Conservation (phyloP, 2,329 filamentous ascomycete genomes). For the Laburnicola sp. region DNA sequence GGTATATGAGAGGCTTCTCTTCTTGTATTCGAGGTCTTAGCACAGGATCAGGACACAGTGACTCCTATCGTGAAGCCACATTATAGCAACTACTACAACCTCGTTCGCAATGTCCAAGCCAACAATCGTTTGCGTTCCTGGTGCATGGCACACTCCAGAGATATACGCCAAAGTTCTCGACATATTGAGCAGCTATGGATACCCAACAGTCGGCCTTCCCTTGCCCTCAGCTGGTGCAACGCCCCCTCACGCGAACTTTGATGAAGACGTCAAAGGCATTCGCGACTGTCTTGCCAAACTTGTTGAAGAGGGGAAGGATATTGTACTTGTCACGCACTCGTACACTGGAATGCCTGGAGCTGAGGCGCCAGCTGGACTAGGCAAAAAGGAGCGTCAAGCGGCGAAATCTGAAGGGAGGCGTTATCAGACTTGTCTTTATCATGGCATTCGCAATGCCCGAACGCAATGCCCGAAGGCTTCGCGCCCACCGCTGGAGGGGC, state of each 20-base stretch:
- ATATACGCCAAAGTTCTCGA: slow-evolving; percentile 1
- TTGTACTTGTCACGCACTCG: slow-evolving; percentile 42
- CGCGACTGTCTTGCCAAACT: slow-evolving; percentile 17
- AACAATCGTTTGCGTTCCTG: slow-evolving; percentile 15
- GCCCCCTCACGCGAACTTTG: slow-evolving; percentile 19
- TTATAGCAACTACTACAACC: too few relatives aligned
- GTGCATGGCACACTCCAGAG: slow-evolving; percentile 12
- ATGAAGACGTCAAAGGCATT: slow-evolving; percentile 30
- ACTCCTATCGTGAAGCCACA: too few relatives aligned
- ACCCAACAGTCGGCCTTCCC: slow-evolving; percentile 28
- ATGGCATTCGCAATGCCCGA: slow-evolving; percentile 12
- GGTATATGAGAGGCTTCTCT: too few relatives aligned
- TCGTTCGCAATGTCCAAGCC: slow-evolving; percentile 11
- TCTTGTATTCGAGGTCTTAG: too few relatives aligned
- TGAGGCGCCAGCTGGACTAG: slow-evolving; percentile 27
- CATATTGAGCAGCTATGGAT: neutral
- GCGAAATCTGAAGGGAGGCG: slow-evolving; percentile 29
- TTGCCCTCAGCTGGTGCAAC: slow-evolving; percentile 23
- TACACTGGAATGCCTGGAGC: slow-evolving; percentile 37
- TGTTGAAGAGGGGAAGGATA: slow-evolving; percentile 32
- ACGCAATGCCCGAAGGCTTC: slow-evolving; percentile 10
- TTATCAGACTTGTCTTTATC: slow-evolving; percentile 33
- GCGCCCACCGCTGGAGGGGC: slow-evolving; percentile 2
- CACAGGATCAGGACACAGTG: too few relatives aligned
- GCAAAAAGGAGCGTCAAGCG: slow-evolving; percentile 22